Evolutionary conservation across 441 rosid genomes (phyloP), one percentile per base, ranked within the genome.

Genomic region (Croton laevigatus): DNA sequence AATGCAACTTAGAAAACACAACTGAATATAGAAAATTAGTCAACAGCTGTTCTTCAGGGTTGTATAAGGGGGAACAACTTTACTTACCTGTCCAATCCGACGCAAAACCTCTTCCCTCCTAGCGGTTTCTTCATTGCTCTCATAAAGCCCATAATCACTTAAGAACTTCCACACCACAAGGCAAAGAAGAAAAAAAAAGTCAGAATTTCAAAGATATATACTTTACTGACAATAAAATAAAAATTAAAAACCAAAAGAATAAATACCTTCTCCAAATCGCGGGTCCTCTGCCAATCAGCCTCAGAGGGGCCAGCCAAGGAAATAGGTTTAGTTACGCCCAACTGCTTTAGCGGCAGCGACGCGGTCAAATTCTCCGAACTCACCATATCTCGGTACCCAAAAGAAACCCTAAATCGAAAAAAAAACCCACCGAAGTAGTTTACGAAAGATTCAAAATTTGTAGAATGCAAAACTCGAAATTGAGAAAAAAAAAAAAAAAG

Each of bases 131-230:
- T 81, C 91, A 57, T 83, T 62, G 78, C 84, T 82, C 85, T 89
- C 94, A 58, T 89, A 87, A 42, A 87, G 83, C 61, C 83, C 94
- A 60, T 83, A 65, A 76, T 84, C 81, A 69, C 67, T 78, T 87
- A 88, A 72, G 61, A 83, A 85, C 91, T 86, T 57, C 45, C 22
- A 62, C 52, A 38, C 22, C 45, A 68, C 58, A 54, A 62, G 62
- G 34, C 16, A 52, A 5, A 6, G 3, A 52, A 16, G n/a, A n/a
- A n/a, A n/a, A n/a, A 36, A 62, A 27, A 45, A 36, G 49, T 49
- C 37, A 60, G 37, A 74, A 60, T 22, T 54, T 23, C 53, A 54
- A 27, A 20, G 17, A 54, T 38, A 7, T 17, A 6, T 36, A 62
- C 1, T 58, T 11, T 13, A 61, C 44, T 60, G 32, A 27, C 0